Base-by-base conservation (phyloP, 495 filamentous ascomycete genomes). In the Neurospora africana region DNA sequence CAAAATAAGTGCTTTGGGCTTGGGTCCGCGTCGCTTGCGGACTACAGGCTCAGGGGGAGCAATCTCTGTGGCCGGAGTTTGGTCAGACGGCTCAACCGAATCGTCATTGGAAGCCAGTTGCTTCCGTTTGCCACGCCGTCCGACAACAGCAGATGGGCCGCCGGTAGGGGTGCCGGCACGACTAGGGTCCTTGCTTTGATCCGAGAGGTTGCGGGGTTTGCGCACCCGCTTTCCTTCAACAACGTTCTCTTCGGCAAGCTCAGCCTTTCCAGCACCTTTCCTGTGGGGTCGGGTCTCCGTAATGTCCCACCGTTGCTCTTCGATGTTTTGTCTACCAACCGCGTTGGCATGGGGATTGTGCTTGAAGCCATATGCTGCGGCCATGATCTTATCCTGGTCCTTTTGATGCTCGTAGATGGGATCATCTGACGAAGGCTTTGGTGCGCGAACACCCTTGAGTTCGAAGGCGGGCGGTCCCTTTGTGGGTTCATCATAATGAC, bases 231-330 rank as follows among this genome's bases (percentile, higher is more conserved):
- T 85, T 23, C 83, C 83, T 53, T 81, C 81, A 9, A 83, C 68
- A 15, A 83, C 76, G 33, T 78, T 77, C 21, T 81, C 79, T 27
- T 85, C 83, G 21, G 78, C 80, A 4, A 83, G 80, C 41, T 85
- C 84, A 6, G 84, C 83, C 15, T 79, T 84, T 72, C 84, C 85
- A 61, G 82, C 82, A 1, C 83, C 85, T 69, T 81, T 80, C 70
- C 81, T 85, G 5, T 82, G 81, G n/a, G 84, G 80, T 33, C 84
- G 81, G 27, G 85, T 76, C 74, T 84, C 79, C n/a, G 80, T 76
- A 41, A 81, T 75, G 39, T 83, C 84, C 68, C 79, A 80, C 30
- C 82, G 84, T 70, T 86, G 84, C 39, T 81, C 82, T 17, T 82
- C 76, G 0, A 84, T 84, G 47, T 86, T 81, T 53, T 86, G 84